phyloP scores from a whole-genome alignment of 345 rosid genomes.

The Hirschfeldia incana region DNA sequence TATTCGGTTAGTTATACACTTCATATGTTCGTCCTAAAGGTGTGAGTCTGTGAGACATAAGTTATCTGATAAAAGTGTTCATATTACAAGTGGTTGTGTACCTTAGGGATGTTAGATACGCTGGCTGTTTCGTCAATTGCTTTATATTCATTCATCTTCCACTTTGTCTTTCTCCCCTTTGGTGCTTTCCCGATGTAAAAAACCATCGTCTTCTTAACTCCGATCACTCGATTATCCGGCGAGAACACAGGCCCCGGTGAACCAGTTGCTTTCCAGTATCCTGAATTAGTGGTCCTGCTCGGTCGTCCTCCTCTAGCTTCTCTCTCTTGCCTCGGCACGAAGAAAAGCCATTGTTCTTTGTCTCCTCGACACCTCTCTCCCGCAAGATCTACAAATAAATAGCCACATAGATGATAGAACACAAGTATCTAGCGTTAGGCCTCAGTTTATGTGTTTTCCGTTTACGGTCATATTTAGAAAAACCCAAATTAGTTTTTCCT shows the following conservation, averaged over 20 bases:
- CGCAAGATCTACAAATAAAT: conserved; percentile 49
- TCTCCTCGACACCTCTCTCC: conserved; percentile 44
- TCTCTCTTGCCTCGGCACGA: conserved; percentile 35
- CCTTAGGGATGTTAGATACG: conserved; percentile 10
- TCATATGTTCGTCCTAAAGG: neutral
- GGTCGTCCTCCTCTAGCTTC: conserved; percentile 39
- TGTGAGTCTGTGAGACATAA: neutral
- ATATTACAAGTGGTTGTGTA: neutral
- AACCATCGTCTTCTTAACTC: conserved; percentile 40
- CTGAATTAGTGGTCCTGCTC: conserved; percentile 31
- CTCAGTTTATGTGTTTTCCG: neutral
- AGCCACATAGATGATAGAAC: neutral
- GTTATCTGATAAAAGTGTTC: neutral
- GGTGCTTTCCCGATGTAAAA: conserved; percentile 40
- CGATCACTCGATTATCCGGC: conserved; percentile 19
- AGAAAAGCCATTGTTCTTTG: conserved; percentile 37
- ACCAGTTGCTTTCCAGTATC: conserved; percentile 44
- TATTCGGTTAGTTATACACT: neutral
- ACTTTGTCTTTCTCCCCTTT: conserved; percentile 32
- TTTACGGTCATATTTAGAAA: neutral
- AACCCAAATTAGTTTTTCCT: neutral
- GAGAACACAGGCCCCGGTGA: conserved; percentile 29
- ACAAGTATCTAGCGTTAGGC: neutral
- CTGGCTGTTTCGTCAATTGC: conserved; percentile 20
- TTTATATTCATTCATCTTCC: conserved; percentile 44